Conservation (phyloP, 2,329 filamentous ascomycete species). For the Emmonsiellopsis sp. region DNA sequence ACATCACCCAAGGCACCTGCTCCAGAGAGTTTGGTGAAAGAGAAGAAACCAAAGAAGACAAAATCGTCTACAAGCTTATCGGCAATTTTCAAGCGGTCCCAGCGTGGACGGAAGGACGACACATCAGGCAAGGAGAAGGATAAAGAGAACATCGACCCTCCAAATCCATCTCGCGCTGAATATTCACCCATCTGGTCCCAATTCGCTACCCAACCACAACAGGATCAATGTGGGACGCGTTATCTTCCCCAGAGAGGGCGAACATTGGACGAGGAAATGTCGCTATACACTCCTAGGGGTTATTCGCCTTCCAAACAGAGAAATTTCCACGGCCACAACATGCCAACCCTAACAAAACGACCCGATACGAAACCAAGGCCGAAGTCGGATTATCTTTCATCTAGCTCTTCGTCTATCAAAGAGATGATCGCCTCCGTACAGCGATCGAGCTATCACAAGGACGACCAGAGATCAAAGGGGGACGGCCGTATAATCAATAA, state of each 20-base stretch:
- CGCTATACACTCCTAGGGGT: constrained; percentile 49
- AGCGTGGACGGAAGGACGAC: constrained; percentile 56
- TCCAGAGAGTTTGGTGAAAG: not conserved
- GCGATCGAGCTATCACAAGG: constrained; percentile 6
- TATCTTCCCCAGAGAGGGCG: constrained; percentile 37
- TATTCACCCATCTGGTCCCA: constrained; percentile 73
- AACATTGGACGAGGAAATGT: constrained; percentile 46
- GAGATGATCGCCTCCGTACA: constrained; percentile 22
- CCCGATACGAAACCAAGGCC: constrained; percentile 38
- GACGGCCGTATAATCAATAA: not conserved
- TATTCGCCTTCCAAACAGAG: constrained; percentile 55
- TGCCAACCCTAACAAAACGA: constrained; percentile 35
- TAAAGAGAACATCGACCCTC: constrained; percentile 73
- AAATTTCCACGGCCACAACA: constrained; percentile 49
- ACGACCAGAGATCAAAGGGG: constrained; percentile 14
- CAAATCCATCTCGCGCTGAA: constrained; percentile 34
- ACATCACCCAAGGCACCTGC: constrained; percentile 15
- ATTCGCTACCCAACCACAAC: constrained; percentile 45
- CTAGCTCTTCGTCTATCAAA: constrained; percentile 32
- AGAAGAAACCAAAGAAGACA: constrained; percentile 53
- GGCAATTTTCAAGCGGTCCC: constrained; percentile 63
- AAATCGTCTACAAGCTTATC: constrained; percentile 81
- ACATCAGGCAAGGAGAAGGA: constrained; percentile 48
- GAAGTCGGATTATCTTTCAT: constrained; percentile 41
- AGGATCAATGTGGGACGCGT: constrained; percentile 26